Evolutionary conservation across 495 filamentous ascomycete genomes (phyloP), one percentile per base, ranked within the genome.

Genomic region (Penicillium paxilli): DNA sequence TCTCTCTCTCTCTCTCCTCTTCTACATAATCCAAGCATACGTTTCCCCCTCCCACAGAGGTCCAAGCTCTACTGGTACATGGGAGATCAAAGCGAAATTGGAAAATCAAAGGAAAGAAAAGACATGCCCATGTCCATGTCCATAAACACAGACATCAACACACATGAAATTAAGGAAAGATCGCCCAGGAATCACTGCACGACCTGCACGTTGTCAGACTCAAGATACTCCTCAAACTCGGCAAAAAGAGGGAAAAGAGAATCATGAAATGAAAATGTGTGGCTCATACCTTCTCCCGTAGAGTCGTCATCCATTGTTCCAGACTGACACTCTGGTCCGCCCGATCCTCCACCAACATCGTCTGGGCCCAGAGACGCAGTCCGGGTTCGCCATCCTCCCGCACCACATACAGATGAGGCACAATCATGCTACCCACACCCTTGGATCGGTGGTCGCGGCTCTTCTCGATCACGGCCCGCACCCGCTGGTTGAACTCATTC

Each of bases 321-420:
- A 94, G 82, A 63, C 95, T 96, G 68, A 92, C 84, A 19, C 91
- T 86, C 74, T 96, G 91, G 65, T 98, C 94, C 37, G 95, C 90
- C 52, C 93, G 82, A 71, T 98, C 94, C 74, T 98, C 94, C 46
- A 98, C 87, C 68, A 98, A 74, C 77, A 97, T 81, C 40, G 95
- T 96, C 80, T 94, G 91, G 22, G 94, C 94, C 94, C 94, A 98
- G 55, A 98, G 74, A 67, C 92, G 92, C 71, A 98, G 77, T 47
- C 90, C 91, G 20, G 94, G 94, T 75, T 98, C 94, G 25, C 94
- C 94, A 62, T 98, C 94, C 68, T 96, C 92, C 57, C 91, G 85
- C 46, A 98, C 88, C 58, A 98, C 82, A 63, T 98, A 98, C 50
- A 98, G 77, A 63, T 95, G 90, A 23, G 95, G 95, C 45, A 96